These are phyloP conservation scores for Theobroma cacao DNA, from an alignment of 345 rosid species.

Conservation along the genomic window DNA sequence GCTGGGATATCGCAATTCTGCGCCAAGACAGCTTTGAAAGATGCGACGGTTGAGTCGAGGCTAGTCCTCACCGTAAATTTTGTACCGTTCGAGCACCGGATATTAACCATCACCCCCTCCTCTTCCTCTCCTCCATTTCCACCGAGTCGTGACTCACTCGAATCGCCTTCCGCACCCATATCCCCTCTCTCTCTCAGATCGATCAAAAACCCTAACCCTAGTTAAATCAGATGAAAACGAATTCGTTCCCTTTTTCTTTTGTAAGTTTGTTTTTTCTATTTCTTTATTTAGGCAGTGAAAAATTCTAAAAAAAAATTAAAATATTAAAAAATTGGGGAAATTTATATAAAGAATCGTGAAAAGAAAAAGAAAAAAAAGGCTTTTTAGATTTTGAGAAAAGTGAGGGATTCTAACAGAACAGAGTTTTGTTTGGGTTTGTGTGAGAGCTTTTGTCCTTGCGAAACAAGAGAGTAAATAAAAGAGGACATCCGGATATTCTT, in stretches of 20 bases:
- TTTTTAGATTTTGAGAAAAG: background rate
- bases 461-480: background rate
- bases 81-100: conserved; percentile 65
- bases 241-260: background rate
- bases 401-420: background rate
- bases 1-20: conserved; percentile 68
- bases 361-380: background rate
- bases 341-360: background rate
- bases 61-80: conserved; percentile 52
- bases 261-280: background rate
- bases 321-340: background rate
- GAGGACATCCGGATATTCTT: background rate
- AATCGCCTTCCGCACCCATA: conserved; percentile 65
- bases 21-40: conserved; percentile 58
- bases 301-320: background rate
- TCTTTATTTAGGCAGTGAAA: background rate
- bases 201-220: conserved; percentile 19
- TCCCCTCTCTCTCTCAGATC: conserved; percentile 9
- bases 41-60: conserved; percentile 53
- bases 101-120: conserved; percentile 42
- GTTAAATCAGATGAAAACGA: background rate
- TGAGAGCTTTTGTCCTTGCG: background rate
- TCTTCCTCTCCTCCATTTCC: conserved; percentile 33
- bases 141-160: conserved; percentile 47
- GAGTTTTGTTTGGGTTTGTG: background rate